phyloP scores from a whole-genome alignment of 768 basidiomycete species.

The Hericium alpestre region DNA sequence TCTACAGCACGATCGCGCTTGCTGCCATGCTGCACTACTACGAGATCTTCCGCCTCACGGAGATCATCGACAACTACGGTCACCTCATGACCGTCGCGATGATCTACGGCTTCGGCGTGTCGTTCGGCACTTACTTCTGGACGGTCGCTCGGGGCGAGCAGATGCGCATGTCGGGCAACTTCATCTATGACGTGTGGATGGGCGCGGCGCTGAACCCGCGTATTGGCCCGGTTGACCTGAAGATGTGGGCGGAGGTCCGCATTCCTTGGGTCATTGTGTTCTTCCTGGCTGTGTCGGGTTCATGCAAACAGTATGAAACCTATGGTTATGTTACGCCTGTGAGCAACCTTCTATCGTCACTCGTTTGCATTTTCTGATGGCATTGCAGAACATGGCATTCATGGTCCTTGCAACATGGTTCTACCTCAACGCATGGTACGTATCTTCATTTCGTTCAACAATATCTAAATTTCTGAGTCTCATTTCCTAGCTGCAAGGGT shows the following conservation, averaged over 20 bases:
- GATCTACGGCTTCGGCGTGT: constrained; percentile 79
- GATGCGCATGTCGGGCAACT: constrained; percentile 90
- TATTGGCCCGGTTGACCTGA: constrained; percentile 83
- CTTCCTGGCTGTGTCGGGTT: constrained; percentile 84
- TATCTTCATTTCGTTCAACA: neutral
- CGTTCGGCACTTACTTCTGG: constrained; percentile 71
- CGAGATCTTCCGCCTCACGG: constrained; percentile 79
- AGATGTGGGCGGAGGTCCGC: constrained; percentile 98
- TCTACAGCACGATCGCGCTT: constrained; percentile 75
- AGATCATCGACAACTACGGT: constrained; percentile 94
- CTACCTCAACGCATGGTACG: constrained; percentile 90
- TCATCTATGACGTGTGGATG: constrained; percentile 95
- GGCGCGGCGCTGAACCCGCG: constrained; percentile 91
- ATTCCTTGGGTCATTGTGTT: constrained; percentile 97
- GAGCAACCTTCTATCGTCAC: neutral
- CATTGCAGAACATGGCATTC: constrained; percentile 80
- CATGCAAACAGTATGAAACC: constrained; percentile 89
- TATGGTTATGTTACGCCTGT: constrained; percentile 89
- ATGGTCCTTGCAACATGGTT: constrained; percentile 93
- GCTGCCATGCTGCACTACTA: constrained; percentile 68
- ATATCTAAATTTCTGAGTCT: constrained; percentile 1
- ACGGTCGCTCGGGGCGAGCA: constrained; percentile 69
- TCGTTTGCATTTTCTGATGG: neutral
- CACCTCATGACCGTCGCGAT: constrained; percentile 92
- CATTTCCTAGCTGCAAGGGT: constrained; percentile 58